Conservation (phyloP, 2,329 filamentous ascomycete species). For the Simplicillium sp. region DNA sequence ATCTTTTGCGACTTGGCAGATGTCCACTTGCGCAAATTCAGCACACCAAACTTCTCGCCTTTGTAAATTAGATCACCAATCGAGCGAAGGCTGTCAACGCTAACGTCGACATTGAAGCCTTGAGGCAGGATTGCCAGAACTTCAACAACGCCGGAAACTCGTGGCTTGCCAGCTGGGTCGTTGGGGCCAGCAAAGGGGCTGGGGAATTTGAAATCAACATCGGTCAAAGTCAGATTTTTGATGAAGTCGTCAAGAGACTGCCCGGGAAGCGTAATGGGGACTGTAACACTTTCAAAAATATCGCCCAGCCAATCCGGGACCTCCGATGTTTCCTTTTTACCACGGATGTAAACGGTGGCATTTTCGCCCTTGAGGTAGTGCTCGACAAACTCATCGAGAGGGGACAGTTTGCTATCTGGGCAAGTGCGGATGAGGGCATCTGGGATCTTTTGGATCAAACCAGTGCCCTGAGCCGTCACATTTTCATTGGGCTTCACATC, state of each 20-base stretch:
- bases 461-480: constrained; percentile 60
- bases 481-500: constrained; percentile 58
- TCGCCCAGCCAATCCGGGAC: constrained; percentile 78
- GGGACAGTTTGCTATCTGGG: constrained; percentile 68
- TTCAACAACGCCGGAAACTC: constrained; percentile 73
- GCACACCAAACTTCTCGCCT: constrained; percentile 65
- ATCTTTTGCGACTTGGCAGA: constrained; percentile 69
- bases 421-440: constrained; percentile 63
- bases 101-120: constrained; percentile 78
- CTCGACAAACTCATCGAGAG: constrained; percentile 71
- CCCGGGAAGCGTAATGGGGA: constrained; percentile 79
- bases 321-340: constrained; percentile 55
- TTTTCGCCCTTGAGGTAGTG: constrained; percentile 74
- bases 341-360: constrained; percentile 74
- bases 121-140: constrained; percentile 72
- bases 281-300: constrained; percentile 69
- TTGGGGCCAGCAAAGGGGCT: constrained; percentile 69
- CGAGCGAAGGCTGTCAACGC: constrained; percentile 68
- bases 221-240: constrained; percentile 74
- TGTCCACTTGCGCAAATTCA: constrained; percentile 78
- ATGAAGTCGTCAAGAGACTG: constrained; percentile 74
- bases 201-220: constrained; percentile 81
- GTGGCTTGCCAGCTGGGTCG: constrained; percentile 63
- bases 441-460: constrained; percentile 64
- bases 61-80: constrained; percentile 75